phyloP scores from a whole-genome alignment of 169 alveolate genomes.

The Blepharisma undulans region DNA sequence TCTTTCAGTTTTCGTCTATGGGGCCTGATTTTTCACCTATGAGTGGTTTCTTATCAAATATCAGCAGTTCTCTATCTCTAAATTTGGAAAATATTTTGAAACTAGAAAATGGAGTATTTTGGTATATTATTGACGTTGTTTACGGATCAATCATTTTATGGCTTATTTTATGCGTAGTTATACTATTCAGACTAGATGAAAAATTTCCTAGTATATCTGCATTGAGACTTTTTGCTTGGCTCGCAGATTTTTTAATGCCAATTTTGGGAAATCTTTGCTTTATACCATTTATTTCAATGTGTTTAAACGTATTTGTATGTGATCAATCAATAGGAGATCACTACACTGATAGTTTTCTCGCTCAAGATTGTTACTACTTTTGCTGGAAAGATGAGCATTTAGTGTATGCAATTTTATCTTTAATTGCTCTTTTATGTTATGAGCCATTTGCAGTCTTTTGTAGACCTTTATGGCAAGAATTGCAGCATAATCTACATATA shows the following conservation, averaged over 20 bases:
- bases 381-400: slow-evolving; percentile 29
- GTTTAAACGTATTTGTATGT: slow-evolving; percentile 37
- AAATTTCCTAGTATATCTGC: background rate
- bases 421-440: slow-evolving; percentile 13
- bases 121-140: background rate
- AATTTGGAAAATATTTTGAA: background rate
- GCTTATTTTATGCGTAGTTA: background rate
- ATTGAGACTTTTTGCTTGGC: background rate
- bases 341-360: slow-evolving; percentile 20
- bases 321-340: background rate
- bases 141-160: background rate
- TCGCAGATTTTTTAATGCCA: slow-evolving; percentile 25
- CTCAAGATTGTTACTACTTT: slow-evolving; percentile 32
- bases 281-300: slow-evolving; percentile 11
- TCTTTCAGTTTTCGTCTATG: slow-evolving; percentile 35
- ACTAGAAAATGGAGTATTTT: background rate
- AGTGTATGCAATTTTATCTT: background rate
- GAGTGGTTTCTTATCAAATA: background rate
- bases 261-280: slow-evolving; percentile 16
- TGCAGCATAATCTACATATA: background rate
- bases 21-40: slow-evolving; percentile 23
- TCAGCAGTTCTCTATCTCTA: background rate
- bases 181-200: background rate
- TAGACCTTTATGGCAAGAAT: slow-evolving; percentile 39
- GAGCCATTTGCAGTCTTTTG: slow-evolving; percentile 36